phyloP scores from a whole-genome alignment of 2,329 filamentous ascomycete genomes.

The Fusarium albidum region DNA sequence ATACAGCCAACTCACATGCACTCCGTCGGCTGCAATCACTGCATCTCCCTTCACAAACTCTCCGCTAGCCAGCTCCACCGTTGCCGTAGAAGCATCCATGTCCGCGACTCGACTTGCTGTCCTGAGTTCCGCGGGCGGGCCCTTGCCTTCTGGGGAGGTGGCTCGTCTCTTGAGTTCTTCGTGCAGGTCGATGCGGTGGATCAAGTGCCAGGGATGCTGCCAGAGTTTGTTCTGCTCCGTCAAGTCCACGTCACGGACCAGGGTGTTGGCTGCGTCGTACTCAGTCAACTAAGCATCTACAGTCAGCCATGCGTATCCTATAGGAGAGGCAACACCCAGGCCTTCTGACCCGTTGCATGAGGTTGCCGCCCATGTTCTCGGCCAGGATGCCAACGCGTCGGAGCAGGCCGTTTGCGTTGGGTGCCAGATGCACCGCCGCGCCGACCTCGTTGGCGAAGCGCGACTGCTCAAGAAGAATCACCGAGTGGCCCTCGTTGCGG shows the following conservation, averaged over 20 bases:
- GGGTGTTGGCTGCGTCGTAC: slow-evolving; percentile 46
- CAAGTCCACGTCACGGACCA: slow-evolving; percentile 47
- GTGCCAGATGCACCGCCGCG: slow-evolving; percentile 67
- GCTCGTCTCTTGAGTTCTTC: slow-evolving; percentile 56
- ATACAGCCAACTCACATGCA: slow-evolving; percentile 52
- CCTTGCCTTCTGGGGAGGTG: slow-evolving; percentile 46
- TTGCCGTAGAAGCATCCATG: slow-evolving; percentile 51
- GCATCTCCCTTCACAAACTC: slow-evolving; percentile 55
- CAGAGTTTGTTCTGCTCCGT: slow-evolving; percentile 48
- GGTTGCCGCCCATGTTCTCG: slow-evolving; percentile 50
- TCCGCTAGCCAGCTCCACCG: slow-evolving; percentile 55
- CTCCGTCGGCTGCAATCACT: slow-evolving; percentile 63
- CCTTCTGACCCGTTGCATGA: slow-evolving; percentile 33
- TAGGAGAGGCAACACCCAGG: neutral
- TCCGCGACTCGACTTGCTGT: slow-evolving; percentile 52
- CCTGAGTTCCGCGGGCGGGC: slow-evolving; percentile 47
- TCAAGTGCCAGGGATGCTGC: slow-evolving; percentile 58
- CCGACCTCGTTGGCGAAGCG: slow-evolving; percentile 64
- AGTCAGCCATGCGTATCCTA: neutral
- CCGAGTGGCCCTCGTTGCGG: slow-evolving; percentile 55
- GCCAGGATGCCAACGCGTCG: slow-evolving; percentile 48
- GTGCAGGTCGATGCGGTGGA: slow-evolving; percentile 61
- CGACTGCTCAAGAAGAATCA: slow-evolving; percentile 62
- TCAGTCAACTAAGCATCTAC: slow-evolving; percentile 41
- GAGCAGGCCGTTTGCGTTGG: slow-evolving; percentile 68